A percentile compares a stretch with the other conserved stretches of the same genome.
phyloP scores from a whole-genome alignment of 2,329 filamentous ascomycete genomes.

The Colletotrichum sp. region DNA sequence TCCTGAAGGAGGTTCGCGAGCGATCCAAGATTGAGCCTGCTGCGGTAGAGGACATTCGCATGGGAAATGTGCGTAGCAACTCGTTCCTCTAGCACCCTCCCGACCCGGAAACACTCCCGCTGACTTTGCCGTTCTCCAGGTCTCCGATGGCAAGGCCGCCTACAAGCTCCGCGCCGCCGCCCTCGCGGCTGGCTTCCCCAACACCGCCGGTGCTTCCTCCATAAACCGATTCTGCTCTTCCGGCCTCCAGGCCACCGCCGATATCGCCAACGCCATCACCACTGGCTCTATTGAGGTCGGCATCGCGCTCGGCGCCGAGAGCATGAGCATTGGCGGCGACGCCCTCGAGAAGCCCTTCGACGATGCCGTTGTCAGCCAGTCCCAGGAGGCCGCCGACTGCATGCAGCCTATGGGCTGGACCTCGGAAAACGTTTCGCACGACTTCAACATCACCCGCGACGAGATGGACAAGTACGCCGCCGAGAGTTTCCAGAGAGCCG shows the following conservation, averaged over 20 bases:
- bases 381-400: constrained; percentile 82
- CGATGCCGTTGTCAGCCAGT: constrained; percentile 70
- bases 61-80: constrained; percentile 76
- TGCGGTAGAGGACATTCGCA: constrained; percentile 86
- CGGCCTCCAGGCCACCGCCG: constrained; percentile 91
- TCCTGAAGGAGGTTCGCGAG: constrained; percentile 76
- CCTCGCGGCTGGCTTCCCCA: constrained; percentile 91
- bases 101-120: neutral
- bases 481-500: constrained; percentile 86
- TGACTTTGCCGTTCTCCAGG: constrained; percentile 46
- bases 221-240: constrained; percentile 98
- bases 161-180: constrained; percentile 90
- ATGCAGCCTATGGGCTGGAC: constrained; percentile 98
- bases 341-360: constrained; percentile 75
- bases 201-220: constrained; percentile 80
- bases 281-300: constrained; percentile 84
- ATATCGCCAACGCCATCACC: constrained; percentile 88
- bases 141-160: constrained; percentile 82
- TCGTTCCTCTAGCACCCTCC: neutral
- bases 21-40: constrained; percentile 79
- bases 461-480: constrained; percentile 84
- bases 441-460: constrained; percentile 84
- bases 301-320: constrained; percentile 86
- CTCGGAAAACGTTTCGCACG: constrained; percentile 90
- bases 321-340: constrained; percentile 80